These are phyloP conservation scores for Eimeria praecox DNA, from an alignment of 169 alveolate genomes.

Conservation along the genomic window DNA sequence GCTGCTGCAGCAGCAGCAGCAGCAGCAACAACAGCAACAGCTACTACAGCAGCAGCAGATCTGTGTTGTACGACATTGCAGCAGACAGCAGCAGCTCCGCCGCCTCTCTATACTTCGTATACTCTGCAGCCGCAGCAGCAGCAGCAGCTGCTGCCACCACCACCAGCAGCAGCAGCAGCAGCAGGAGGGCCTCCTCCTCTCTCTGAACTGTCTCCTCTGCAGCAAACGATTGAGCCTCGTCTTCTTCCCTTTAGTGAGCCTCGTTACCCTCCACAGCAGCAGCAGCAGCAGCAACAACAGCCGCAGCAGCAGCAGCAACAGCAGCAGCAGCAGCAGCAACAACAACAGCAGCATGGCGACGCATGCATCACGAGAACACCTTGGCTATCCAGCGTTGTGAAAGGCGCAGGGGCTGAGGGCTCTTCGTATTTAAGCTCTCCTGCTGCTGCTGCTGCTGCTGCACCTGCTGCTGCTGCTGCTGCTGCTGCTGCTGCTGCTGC, in stretches of 20 bases:
- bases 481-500: conserved; percentile 8
- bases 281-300: conserved; percentile 38
- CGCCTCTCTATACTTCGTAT: background rate
- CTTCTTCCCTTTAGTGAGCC: conserved; percentile 4
- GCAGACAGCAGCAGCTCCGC: background rate
- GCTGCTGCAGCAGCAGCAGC: background rate
- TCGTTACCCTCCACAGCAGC: background rate
- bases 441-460: background rate
- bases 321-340: conserved; percentile 35
- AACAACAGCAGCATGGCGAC: conserved; percentile 1
- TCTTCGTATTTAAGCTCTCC: background rate
- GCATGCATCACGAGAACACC: background rate
- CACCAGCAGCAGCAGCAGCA: conserved; percentile 33
- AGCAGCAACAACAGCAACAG: background rate
- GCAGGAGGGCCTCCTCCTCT: background rate
- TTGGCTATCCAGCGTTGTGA: background rate
- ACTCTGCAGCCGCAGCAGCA: conserved; percentile 16
- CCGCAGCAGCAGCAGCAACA: conserved; percentile 33
- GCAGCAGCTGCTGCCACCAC: conserved; percentile 20
- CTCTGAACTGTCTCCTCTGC: conserved; percentile 1
- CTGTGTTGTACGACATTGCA: background rate
- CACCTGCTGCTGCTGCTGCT: background rate
- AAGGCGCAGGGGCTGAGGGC: background rate
- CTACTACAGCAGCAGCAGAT: background rate
- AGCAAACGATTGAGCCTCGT: background rate